Conservation (phyloP, 2,329 filamentous ascomycete species). For the Ceratocystis colombiana region DNA sequence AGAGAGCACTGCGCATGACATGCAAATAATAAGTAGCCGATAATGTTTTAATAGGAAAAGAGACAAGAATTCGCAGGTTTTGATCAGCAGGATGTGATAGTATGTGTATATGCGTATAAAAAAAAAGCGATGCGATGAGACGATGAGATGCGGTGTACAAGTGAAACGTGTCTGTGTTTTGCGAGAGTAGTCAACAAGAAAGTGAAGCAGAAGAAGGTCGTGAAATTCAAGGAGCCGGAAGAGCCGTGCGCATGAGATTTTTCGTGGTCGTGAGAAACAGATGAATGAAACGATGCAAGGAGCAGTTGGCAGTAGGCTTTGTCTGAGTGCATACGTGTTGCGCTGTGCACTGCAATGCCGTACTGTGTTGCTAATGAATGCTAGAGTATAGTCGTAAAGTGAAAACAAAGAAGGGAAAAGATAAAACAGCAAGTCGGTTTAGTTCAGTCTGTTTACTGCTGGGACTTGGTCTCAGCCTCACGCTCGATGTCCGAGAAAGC, state of each 20-base stretch:
- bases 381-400: not conserved
- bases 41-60: not conserved
- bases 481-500: not conserved
- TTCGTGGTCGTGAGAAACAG: not conserved
- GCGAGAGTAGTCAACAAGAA: not conserved
- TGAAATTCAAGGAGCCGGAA: not conserved
- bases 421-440: not conserved
- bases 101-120: constrained; percentile 2
- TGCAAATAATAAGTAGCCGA: not conserved
- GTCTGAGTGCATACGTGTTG: no score
- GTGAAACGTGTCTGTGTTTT: not conserved
- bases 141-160: not conserved
- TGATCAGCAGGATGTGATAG: not conserved
- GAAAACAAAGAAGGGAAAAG: not conserved
- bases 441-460: constrained; percentile 7
- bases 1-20: constrained; percentile 6
- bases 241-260: not conserved
- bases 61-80: not conserved
- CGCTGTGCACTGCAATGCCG: not conserved
- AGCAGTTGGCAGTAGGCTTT: not conserved
- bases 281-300: not conserved
- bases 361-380: not conserved
- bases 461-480: not conserved
- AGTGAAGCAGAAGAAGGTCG: not conserved
- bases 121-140: not conserved